phyloP scores from a whole-genome alignment of 495 filamentous ascomycete genomes.

The Aspergillus bridgeri region DNA sequence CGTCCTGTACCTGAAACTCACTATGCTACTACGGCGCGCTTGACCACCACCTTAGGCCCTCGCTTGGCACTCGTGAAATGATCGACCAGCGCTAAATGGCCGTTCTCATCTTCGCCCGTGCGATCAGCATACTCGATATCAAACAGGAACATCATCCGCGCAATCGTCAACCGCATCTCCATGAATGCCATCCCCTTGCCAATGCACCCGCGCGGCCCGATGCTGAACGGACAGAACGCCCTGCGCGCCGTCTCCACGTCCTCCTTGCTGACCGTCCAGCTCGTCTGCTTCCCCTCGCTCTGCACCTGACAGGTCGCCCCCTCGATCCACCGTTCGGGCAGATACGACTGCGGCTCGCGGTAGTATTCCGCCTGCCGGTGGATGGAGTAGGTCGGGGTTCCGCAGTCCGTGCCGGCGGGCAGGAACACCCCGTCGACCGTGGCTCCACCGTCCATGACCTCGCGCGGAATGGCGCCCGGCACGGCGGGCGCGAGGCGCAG shows the following conservation, averaged over 20 bases:
- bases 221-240: conserved; percentile 56
- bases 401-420: conserved; percentile 50
- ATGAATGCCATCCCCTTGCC: conserved; percentile 56
- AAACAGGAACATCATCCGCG: conserved; percentile 46
- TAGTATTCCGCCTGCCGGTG: conserved; percentile 57
- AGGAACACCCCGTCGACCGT: conserved; percentile 51
- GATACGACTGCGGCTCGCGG: conserved; percentile 43
- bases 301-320: conserved; percentile 27
- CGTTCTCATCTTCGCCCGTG: conserved; percentile 36
- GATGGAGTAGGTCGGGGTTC: conserved; percentile 52
- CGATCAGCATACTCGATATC: conserved; percentile 42
- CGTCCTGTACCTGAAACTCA: too few species aligned
- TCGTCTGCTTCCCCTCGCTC: conserved; percentile 27
- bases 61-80: conserved; percentile 47
- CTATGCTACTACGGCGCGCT: not conserved
- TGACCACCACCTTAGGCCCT: conserved; percentile 40
- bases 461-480: conserved; percentile 52
- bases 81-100: conserved; percentile 44
- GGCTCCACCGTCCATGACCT: conserved; percentile 54
- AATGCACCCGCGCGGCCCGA: conserved; percentile 55
- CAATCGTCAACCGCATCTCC: conserved; percentile 51
- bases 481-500: conserved; percentile 63
- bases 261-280: conserved; percentile 18
- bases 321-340: conserved; percentile 56
- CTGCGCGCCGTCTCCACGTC: conserved; percentile 37